Percentiles rank a stretch among this genome's conserved stretches.
Conservation (phyloP, 495 filamentous ascomycete genomes). For the Lineolata rhizophorae region DNA sequence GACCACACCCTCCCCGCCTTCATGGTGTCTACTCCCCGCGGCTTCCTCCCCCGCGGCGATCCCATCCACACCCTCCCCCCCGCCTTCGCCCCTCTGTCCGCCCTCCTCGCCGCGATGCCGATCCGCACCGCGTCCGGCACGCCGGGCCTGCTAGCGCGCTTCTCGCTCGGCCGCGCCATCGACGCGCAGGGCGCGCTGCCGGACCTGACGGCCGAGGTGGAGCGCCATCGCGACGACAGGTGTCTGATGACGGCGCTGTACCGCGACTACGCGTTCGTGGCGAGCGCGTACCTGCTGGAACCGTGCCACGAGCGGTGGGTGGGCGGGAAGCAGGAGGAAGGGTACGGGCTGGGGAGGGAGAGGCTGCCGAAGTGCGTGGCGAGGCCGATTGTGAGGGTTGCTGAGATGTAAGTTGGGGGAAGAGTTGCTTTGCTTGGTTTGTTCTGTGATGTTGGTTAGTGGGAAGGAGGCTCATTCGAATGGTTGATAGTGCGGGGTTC, state of each 20-base stretch:
- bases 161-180: conserved; percentile 39
- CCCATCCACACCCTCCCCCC: conserved; percentile 37
- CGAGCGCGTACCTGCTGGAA: conserved; percentile 76
- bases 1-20: conserved; percentile 43
- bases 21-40: conserved; percentile 66
- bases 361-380: conserved; percentile 47
- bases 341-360: conserved; percentile 55
- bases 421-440: neutral
- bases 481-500: conserved; percentile 41
- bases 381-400: conserved; percentile 53
- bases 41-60: conserved; percentile 49
- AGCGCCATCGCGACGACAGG: conserved; percentile 46
- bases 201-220: conserved; percentile 47
- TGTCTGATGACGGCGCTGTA: conserved; percentile 64
- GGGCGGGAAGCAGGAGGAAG: conserved; percentile 24
- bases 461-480: conserved; percentile 38
- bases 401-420: conserved; percentile 48
- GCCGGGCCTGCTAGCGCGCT: conserved; percentile 55
- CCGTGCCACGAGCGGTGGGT: conserved; percentile 65
- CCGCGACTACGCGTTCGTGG: conserved; percentile 74
- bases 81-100: conserved; percentile 46
- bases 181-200: conserved; percentile 42
- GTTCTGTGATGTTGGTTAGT: conserved; percentile 28
- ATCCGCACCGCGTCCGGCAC: conserved; percentile 42
- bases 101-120: conserved; percentile 51